Evolutionary conservation across 257 asterid genomes (phyloP), one percentile per base, ranked within the genome.

Genomic region (Salvia hispanica): DNA sequence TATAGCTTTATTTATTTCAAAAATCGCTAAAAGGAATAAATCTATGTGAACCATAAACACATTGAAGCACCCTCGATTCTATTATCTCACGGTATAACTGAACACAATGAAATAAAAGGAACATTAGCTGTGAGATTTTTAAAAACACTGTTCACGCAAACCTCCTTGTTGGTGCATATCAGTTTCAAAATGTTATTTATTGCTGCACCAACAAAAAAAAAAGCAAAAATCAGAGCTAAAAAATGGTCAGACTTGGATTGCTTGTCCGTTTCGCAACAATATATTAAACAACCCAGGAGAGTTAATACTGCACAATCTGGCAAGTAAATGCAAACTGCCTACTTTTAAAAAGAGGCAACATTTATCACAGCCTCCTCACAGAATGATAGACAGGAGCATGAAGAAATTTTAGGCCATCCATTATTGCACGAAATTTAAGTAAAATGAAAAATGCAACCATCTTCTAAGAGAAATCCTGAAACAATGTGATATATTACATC

Each of bases 101-200:
- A 46, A 64, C 47, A 36, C 28, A 56, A 52, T 66, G 57, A 61
- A 21, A 53, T 14, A 46, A 69, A 69, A 56, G 71, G 39, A 58
- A 58, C 25, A 34, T 16, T 14, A 45, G 45, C 18, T 9, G 18
- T 13, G 14, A 13, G 15, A 63, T 33, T 39, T 39, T 57, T 14
- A 46, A 34, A 16, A 69, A 42, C 46, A 13, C 36, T 21, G 44
- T 57, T 28, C 14, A 44, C 42, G 54, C 31, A 72, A 39, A 40
- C 44, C 18, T 56, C 13, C 53, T 48, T 61, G 60, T 16, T 54
- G 37, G 64, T 67, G 50, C 25, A 51, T 52, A 45, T 58, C 18
- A 56, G 53, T 50, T 63, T 46, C 33, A 9, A 67, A 66, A 62
- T 48, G 65, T 40, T 53, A 56, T 21, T 48, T 46, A 45, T 44